Conservation (phyloP, 176 grass and related monocot species). For the Olyra latifolia region DNA sequence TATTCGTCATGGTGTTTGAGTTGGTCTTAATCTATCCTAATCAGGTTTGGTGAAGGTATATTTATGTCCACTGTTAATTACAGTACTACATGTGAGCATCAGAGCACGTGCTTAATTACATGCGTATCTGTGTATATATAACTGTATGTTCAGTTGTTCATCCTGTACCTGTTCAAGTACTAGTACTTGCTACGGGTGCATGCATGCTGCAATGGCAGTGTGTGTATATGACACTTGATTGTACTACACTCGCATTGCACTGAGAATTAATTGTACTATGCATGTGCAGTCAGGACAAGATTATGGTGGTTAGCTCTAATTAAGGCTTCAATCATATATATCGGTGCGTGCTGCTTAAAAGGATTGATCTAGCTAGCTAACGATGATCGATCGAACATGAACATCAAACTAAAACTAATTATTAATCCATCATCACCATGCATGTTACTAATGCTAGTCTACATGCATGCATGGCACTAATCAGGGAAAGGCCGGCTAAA, state of each 20-base stretch:
- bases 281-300: not conserved
- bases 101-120: not conserved
- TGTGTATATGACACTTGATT: not conserved
- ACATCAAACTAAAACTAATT: not conserved
- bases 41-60: not conserved
- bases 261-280: not conserved
- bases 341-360: not conserved
- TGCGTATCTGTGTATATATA: not conserved
- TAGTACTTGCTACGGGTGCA: not conserved
- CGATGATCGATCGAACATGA: not conserved
- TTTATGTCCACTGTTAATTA: not conserved
- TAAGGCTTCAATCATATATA: too few species aligned
- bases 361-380: not conserved
- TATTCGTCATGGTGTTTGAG: not conserved
- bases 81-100: not conserved
- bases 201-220: not conserved
- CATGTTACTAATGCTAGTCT: not conserved
- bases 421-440: not conserved
- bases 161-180: not conserved
- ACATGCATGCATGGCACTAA: not conserved
- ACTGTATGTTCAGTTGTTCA: too few species aligned
- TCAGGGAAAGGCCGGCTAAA: not conserved
- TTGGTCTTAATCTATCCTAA: constrained; percentile 24
- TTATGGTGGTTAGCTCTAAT: not conserved
- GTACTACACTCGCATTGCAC: not conserved